phyloP scores from a whole-genome alignment of 371 early-diverging fungal genomes.

The Apophysomyces variabilis region DNA sequence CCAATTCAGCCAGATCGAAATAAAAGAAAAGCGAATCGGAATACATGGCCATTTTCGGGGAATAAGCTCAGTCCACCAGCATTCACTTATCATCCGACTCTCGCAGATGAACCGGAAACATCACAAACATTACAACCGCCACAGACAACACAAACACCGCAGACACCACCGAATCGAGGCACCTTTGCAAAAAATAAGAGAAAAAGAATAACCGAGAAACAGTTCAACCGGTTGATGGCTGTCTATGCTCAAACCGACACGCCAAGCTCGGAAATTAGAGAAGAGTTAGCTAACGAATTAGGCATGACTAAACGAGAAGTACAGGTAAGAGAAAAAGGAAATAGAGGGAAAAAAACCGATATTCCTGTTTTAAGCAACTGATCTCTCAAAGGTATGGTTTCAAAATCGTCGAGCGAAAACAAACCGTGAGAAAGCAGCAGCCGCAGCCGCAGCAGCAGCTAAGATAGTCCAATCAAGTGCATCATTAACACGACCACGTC shows the following conservation, averaged over 20 bases:
- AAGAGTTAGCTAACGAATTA: neutral
- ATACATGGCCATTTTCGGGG: neutral
- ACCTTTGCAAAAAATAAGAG: conserved; percentile 6
- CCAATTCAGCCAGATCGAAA: conserved; percentile 12
- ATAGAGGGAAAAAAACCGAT: neutral
- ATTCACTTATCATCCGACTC: neutral
- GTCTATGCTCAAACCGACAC: conserved; percentile 1
- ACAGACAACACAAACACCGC: neutral
- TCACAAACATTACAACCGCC: neutral
- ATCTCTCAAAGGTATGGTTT: conserved; percentile 82
- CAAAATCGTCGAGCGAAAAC: conserved; percentile 86
- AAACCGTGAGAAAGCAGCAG: conserved; percentile 6
- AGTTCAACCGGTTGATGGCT: conserved; percentile 1
- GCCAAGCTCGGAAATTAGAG: conserved; percentile 4
- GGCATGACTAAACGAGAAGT: conserved; percentile 7
- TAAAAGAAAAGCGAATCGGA: neutral
- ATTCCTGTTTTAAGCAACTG: neutral
- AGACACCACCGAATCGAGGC: neutral
- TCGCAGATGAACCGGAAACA: neutral
- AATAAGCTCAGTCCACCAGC: neutral
- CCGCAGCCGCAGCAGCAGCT: neutral
- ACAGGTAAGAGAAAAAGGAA: neutral
- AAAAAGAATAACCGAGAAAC: neutral
- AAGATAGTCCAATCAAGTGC: neutral
- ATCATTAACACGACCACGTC: neutral